Conservation (phyloP, 345 rosid genomes). For the Diplotaxis tenuifolia region DNA sequence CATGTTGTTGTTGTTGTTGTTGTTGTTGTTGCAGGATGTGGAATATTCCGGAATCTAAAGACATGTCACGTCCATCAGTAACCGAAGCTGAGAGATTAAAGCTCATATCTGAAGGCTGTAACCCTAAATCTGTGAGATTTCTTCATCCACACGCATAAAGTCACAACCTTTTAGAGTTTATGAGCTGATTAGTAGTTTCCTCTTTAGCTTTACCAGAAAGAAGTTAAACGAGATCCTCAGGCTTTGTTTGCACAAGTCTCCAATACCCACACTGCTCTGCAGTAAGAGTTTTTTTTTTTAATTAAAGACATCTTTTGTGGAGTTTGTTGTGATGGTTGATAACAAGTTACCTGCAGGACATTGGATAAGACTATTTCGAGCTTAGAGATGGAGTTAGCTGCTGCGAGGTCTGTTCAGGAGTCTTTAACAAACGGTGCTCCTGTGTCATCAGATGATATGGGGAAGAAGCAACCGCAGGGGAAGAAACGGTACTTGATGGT, state of each 20-base stretch:
- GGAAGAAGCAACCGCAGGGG: constrained; percentile 39
- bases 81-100: constrained; percentile 72
- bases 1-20: not conserved
- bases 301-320: too few relatives aligned
- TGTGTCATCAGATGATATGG: constrained; percentile 57
- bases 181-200: constrained; percentile 39
- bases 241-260: constrained; percentile 62
- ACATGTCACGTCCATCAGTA: constrained; percentile 54
- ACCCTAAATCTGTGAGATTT: constrained; percentile 66
- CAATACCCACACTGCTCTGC: constrained; percentile 75
- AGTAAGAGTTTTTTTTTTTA: constrained; percentile 46
- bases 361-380: constrained; percentile 90
- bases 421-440: constrained; percentile 70
- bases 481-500: constrained; percentile 82
- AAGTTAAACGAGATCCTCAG: constrained; percentile 58
- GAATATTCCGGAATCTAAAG: constrained; percentile 65
- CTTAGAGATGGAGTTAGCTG: constrained; percentile 97
- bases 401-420: constrained; percentile 84
- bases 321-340: constrained; percentile 1
- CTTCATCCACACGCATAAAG: not conserved
- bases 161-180: not conserved
- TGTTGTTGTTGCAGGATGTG: constrained; percentile 55
- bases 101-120: constrained; percentile 78
- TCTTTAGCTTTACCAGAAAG: constrained; percentile 68
- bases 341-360: constrained; percentile 42